Evolutionary conservation across 202 grass and related monocot genomes (phyloP), one percentile per base, ranked within the genome.

Genomic region (Brachypodium distachyon): DNA sequence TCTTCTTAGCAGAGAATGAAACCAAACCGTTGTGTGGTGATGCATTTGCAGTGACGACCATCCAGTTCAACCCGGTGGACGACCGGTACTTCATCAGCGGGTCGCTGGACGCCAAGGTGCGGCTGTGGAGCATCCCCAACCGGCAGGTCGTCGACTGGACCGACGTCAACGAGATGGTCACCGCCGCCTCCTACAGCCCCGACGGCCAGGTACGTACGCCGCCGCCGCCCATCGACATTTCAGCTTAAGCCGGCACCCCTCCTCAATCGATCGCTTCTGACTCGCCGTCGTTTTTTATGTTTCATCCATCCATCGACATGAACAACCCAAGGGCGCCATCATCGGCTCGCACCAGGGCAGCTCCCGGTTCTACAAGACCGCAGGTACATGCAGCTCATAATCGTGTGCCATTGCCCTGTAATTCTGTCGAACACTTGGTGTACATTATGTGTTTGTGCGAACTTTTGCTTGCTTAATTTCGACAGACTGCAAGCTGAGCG

Each of bases 101-200:
- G 9, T 98, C 95, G 32, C 79, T 98, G 46, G 95, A 98, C 78
- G 82, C 84, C 51, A 98, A 94, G 79, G 82, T 92, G 47, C 81
- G 95, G 3, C 89, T 94, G 37, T 98, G 95, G 95, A 94, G 85
- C 58, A 81, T 98, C 57, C 91, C 82, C 0, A 87, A 92, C 56
- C 84, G 89, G 67, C 91, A 94, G 67, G 95, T 98, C 12, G 83
- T 94, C 23, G 95, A 98, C 70, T 98, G 95, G 95, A 92, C 66
- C 9, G 95, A 98, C 87, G 58, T 94, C 80, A 93, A 88, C 51
- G 95, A 98, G 79, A 98, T 98, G 89, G 91, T 98, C 77, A 98
- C 95, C 18, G 87, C 95, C 13, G 43, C 74, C 19, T 94, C 82
- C 21, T 98, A 94, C 75, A 95, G 87, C 36, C 91, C 95, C 17